phyloP scores from a whole-genome alignment of 768 basidiomycete species.

The Mycena crocata region DNA sequence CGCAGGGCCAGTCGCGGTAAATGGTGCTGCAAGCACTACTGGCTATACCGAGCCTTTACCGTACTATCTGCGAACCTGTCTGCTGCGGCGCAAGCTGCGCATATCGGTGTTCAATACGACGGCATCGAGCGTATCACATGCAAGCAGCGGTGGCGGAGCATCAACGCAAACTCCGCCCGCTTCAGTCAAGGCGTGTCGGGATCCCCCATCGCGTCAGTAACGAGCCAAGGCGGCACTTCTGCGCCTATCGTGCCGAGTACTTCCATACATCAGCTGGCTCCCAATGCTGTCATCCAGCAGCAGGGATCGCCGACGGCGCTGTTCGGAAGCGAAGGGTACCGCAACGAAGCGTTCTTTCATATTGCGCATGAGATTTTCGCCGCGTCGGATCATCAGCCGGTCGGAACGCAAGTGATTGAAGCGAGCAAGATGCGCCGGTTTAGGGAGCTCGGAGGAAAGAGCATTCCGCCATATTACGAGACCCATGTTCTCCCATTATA shows the following conservation, averaged over 20 bases:
- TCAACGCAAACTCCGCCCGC: too few relatives aligned
- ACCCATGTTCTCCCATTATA: conserved; percentile 30
- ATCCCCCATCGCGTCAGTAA: not conserved
- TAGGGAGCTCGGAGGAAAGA: conserved; percentile 19
- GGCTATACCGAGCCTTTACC: not conserved
- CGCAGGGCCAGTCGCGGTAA: not conserved
- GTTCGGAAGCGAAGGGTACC: conserved; percentile 32
- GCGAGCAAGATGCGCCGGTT: conserved; percentile 30
- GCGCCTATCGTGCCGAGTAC: not conserved
- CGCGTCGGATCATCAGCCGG: conserved; percentile 21
- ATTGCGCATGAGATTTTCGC: conserved; percentile 31
- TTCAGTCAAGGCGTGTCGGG: conserved; percentile 17
- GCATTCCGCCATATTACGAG: conserved; percentile 31
- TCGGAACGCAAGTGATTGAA: conserved; percentile 28
- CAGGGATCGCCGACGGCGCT: conserved; percentile 28
- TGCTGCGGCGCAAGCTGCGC: not conserved
- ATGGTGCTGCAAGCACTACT: not conserved
- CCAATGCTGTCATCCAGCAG: conserved; percentile 1
- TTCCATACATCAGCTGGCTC: conserved; percentile 5
- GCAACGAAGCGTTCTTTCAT: conserved; percentile 21
- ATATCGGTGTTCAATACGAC: conserved; percentile 8
- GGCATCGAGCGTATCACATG: not conserved
- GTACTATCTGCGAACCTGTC: not conserved
- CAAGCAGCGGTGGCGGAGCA: not conserved
- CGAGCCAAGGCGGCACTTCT: conserved; percentile 17